These are phyloP conservation scores for Collybia sp. DNA, from an alignment of 768 basidiomycete genomes.

Conservation along the genomic window DNA sequence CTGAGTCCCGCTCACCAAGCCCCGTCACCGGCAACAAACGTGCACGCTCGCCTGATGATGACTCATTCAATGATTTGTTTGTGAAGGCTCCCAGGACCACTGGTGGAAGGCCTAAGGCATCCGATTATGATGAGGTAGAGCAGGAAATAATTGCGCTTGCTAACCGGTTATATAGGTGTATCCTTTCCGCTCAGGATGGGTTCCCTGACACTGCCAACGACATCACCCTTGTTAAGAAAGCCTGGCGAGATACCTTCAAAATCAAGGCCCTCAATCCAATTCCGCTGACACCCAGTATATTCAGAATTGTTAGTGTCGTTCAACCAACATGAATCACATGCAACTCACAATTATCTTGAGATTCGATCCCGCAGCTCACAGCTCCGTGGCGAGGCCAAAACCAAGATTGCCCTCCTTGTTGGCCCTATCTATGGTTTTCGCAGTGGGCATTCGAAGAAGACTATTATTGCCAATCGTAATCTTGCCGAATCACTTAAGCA, in stretches of 20 bases:
- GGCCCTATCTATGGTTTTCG: slow-evolving; percentile 15
- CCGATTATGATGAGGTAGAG: slow-evolving; percentile 10
- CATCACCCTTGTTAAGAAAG: slow-evolving; percentile 2
- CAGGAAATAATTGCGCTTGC: slow-evolving; percentile 16
- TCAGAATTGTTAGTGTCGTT: slow-evolving; percentile 12
- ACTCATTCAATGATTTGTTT: no score
- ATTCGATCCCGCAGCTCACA: no score
- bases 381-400: no score
- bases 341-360: slow-evolving; percentile 13
- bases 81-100: no score
- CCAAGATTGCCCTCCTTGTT: slow-evolving; percentile 8
- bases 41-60: no score
- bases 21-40: no score
- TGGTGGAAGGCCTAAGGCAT: slow-evolving; percentile 11
- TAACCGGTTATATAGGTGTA: slow-evolving; percentile 8
- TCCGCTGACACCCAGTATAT: slow-evolving; percentile 8
- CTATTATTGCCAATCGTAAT: slow-evolving; percentile 11
- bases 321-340: not conserved
- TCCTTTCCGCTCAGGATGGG: slow-evolving; percentile 10
- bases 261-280: slow-evolving; percentile 5
- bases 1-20: no score
- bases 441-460: slow-evolving; percentile 11
- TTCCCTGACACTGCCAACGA: slow-evolving; percentile 15
- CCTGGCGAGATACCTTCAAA: slow-evolving; percentile 9
- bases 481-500: slow-evolving; percentile 15